Evolutionary conservation across 2,329 filamentous ascomycete genomes (phyloP), one percentile per base, ranked within the genome.

Genomic region (Fusarium kyushuense): DNA sequence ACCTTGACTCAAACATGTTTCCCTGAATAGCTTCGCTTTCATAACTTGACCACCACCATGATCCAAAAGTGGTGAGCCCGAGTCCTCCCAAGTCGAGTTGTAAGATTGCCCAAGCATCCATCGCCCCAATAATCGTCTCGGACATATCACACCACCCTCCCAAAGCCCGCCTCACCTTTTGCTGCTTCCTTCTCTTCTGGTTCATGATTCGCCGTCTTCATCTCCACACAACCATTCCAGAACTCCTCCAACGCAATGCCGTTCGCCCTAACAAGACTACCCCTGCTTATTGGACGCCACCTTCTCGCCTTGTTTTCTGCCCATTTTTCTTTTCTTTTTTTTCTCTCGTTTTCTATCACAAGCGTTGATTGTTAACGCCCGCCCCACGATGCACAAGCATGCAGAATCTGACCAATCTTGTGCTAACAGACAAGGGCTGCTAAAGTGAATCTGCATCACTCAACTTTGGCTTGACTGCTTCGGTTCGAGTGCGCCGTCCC

Each of bases 41-140:
- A 43, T 13, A 21, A 51, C 25, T 27, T 16, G 16, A 32, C 29
- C 45, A 61, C 29, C 33, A 55, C 25, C 17, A 57, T n/a, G 27
- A 21, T 35, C 19, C 30, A 45, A 32, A 8, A 30, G 8, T 45
- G 42, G n/a, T 45, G 42, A 57, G 27, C 52, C 17, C 9, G n/a
- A 11, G 35, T 49, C 46, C 32, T 49, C 30, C 32, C 12, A 36
- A 52, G 45, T 45, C 38, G 38, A 46, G 40, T 35, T 29, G 52
- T 66, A 59, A 65, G 35, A 55, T 52, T 56, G 49, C 30, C 21
- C 32, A 62, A 48, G 35, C 29, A 41, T 47, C 43, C 69, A 72
- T 71, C 69, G 66, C 69, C 69, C 69, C 69, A 71, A 71, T 71
- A 54, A 71, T 70, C 69, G 60, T 59, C 56, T 48, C 45, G 32